Evolutionary conservation across 1,284 basidiomycete genomes (phyloP), one percentile per base, ranked within the genome.

Genomic region (Puccinia triticina): DNA sequence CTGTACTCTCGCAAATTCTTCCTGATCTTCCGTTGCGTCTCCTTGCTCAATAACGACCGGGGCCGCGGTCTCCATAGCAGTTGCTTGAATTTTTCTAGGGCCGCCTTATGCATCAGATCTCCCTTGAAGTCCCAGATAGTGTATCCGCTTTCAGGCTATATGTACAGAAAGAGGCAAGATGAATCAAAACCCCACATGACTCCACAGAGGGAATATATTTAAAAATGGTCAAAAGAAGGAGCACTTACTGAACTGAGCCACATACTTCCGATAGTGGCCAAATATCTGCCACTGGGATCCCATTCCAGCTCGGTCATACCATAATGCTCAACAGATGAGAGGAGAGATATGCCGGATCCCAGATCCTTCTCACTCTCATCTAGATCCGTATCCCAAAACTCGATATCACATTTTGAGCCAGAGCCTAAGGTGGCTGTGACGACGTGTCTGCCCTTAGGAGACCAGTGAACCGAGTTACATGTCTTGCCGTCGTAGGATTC

Each of bases 51-150:
- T 79, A 99, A 89, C 8, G 94, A 93, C 48, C 92, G 91, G 4
- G 97, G 95, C 34, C 97, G 92, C 57, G 96, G 96, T 53, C 97
- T 92, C 97, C 97, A 99, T 83, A 98, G 90, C 88, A 99, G 95
- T 88, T 99, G 97, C 90, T 99, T 99, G 91, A 99, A 99, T 83
- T 93, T 92, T 87, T 99, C 97, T 84, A 93, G 90, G 55, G 84
- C 76, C 83, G 95, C 91, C 83, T 93, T 91, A 88, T 96, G 96
- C 86, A 92, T 90, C 67, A 98, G 90, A 88, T 97, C 94, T 37
- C 97, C 97, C 83, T 93, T 93, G 90, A 98, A 98, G 88, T 98
- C 96, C 96, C 96, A 99, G 84, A 99, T 92, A 16, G 92, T 93
- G 87, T 93, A 99, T 61, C 97, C 97, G 84, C 98, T 94, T 88